Evolutionary conservation across 495 filamentous ascomycete species (phyloP), one percentile per base, ranked within the genome.

Genomic region (Cercophora samala): DNA sequence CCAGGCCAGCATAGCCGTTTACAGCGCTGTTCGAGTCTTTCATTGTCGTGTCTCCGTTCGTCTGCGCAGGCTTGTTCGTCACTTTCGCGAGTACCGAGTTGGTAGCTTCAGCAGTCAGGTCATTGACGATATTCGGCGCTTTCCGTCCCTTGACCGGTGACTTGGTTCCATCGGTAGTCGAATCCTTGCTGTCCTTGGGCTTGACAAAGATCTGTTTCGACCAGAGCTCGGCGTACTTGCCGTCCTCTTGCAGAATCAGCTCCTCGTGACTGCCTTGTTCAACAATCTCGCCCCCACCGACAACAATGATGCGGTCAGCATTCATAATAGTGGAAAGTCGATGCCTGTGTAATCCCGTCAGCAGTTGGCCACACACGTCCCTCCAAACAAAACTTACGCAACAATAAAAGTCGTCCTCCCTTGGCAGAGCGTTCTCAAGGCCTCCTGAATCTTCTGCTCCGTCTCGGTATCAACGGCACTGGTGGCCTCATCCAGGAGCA

Each of bases 301-400:
- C 79, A 22, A 91, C 88, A 61, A 90, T 78, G 66, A 91, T 90
- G 59, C 80, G 79, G 64, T 91, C 87, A 18, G 87, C 88, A 69
- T 87, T 86, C 86, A 89, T 86, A 62, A 89, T 88, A 8, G 87
- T 92, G 9, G 87, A 91, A 60, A 90, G 80, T 22, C 87, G 88
- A 77, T 90, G 89, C 0, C 82, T 85, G 1, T 2, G 4, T 53
- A 65, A 26, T 65, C 63, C 72, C 67, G 72, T 69, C 64, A 66
- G 60, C 29, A 58, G 4, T 64, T 6, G 22, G 22, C 17, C 8
- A 25, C 61, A 4, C 60, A 29, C 18, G 3, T 3, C n/a, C 0
- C 4, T n/a, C 13, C 5, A 0, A 1, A 1, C 1, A 55, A 18
- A 21, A 83, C 82, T 76, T 82, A 88, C 84, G 87, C 87, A 52